Base-by-base conservation (phyloP, 805 yeast genomes). In the Schizosaccharomyces osmophilus region DNA sequence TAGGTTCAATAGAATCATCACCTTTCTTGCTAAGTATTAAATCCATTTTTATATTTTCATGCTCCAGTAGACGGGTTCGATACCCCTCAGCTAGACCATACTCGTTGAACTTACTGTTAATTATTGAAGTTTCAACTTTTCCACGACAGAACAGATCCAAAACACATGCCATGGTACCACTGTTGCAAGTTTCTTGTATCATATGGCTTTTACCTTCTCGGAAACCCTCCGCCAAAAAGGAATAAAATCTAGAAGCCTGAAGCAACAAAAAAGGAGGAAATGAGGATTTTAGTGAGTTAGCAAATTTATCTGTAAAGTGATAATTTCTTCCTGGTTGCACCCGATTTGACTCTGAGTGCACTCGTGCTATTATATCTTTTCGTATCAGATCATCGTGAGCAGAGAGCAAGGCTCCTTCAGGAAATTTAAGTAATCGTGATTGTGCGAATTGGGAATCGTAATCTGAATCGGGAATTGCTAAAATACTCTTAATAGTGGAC, bases 321-420 rank as follows among this genome's bases (percentile, higher is more conserved):
- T 29, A 57, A 24, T 57, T 57, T 19, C 60, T 39, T 19, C 60
- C 60, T n/a, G 60, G 60, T 19, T 36, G 60, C 29, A 57, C 22
- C 4, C 60, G 42, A 17, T 6, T 41, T 39, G 17, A 8, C 15
- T 57, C 60, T 2, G 60, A 36, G 22, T 36, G 26, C 26, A 36
- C 48, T 11, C 48, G 22, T 19, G 29, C 26, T 19, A 32, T 19
- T 15, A 57, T 41, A 9, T 24, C n/a, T 17, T 41, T 41, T 13
- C 31, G 22, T 5, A 57, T 19, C 26, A 57, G 22, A 11, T 57
- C 48, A 11, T 36, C 4, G 13, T 36, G 48, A 36, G 60, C 60
- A n/a, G 42, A 6, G n/a, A 36, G 19, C 22, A 57, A 41, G 11
- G 32, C 29, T 11, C 32, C 22, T 32, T 57, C 60, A 15, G 60